Percentiles rank a stretch among this genome's conserved stretches.
Conservation (phyloP, 768 basidiomycete species). For the Boletales sp. region DNA sequence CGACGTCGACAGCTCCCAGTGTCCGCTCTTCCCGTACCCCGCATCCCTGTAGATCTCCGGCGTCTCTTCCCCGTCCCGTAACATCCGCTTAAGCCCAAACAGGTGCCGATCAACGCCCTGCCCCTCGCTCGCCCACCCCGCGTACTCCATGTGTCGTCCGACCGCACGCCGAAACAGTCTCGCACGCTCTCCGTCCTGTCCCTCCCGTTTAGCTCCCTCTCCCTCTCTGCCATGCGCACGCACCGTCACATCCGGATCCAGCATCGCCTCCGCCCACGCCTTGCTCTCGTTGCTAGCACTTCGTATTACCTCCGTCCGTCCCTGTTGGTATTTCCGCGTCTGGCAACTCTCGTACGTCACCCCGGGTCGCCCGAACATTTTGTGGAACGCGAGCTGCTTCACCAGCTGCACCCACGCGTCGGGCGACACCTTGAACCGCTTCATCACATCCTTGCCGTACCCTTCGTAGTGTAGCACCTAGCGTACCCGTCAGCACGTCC, state of each 20-base stretch:
- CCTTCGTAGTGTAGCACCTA: conserved; percentile 81
- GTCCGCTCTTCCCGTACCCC: conserved; percentile 63
- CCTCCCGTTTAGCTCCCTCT: conserved; percentile 2
- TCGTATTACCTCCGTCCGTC: conserved; percentile 94
- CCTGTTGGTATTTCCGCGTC: conserved; percentile 86
- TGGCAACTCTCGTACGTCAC: conserved; percentile 93
- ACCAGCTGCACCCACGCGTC: conserved; percentile 96
- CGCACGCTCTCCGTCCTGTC: conserved; percentile 54
- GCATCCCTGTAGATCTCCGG: conserved; percentile 75
- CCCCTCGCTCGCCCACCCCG: conserved; percentile 88
- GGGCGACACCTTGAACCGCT: conserved; percentile 77
- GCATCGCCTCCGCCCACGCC: conserved; percentile 89
- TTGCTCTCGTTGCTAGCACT: conserved; percentile 79
- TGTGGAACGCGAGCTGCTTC: conserved; percentile 94
- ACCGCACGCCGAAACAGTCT: conserved; percentile 73
- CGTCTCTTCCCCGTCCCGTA: conserved; percentile 66
- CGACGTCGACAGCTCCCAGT: conserved; percentile 94
- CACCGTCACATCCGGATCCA: conserved; percentile 49
- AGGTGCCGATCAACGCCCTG: conserved; percentile 95
- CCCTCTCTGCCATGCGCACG: conserved; percentile 9
- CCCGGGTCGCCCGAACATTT: conserved; percentile 70
- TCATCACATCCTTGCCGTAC: conserved; percentile 87
- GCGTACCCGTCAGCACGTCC: conserved; percentile 6
- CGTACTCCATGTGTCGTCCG: conserved; percentile 81
- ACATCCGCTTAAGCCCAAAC: conserved; percentile 85